Conservation (phyloP, 345 rosid species). For the Rhodamnia argentea region DNA sequence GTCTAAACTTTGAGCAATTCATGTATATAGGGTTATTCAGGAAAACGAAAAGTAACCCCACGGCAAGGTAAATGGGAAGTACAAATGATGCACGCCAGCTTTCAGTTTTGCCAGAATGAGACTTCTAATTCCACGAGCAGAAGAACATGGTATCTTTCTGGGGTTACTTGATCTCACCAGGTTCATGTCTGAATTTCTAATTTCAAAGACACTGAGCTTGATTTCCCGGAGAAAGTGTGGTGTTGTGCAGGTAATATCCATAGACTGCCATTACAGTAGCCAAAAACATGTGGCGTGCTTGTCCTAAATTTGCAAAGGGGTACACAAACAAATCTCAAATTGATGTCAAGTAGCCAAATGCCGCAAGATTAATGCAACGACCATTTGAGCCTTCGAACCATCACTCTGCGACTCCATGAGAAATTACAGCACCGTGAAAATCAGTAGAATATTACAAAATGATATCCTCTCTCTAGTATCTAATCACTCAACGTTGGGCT, state of each 20-base stretch:
- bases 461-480: background rate
- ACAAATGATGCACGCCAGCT: background rate
- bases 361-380: background rate
- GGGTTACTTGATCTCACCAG: background rate
- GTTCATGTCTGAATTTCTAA: background rate
- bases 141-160: background rate
- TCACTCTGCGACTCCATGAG: background rate
- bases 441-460: background rate
- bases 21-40: background rate
- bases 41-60: background rate
- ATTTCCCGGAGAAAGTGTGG: background rate
- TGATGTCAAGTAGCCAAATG: background rate
- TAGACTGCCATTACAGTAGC: background rate
- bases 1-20: background rate
- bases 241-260: background rate
- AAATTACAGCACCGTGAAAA: background rate
- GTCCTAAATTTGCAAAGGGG: background rate
- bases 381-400: background rate
- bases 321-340: background rate
- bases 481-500: background rate
- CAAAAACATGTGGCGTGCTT: background rate
- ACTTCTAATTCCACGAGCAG: background rate
- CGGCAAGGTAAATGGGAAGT: background rate
- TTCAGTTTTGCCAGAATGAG: background rate
- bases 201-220: background rate